Conservation (phyloP, 1,284 basidiomycete species). For the Sparassis latifolia region DNA sequence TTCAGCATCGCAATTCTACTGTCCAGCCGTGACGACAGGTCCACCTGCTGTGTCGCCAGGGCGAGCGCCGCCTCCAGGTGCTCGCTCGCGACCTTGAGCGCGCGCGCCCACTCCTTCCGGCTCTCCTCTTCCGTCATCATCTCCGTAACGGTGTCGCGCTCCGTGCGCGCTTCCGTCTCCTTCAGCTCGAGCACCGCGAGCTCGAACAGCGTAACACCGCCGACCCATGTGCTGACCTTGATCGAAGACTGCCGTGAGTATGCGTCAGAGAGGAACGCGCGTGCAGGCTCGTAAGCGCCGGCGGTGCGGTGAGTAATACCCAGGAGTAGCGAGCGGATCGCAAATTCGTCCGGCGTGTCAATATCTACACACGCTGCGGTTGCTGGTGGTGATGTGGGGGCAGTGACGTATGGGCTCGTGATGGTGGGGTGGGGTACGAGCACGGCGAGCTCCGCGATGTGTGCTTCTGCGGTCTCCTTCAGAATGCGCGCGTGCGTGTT, state of each 20-base stretch:
- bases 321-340: slow-evolving; percentile 58
- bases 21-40: slow-evolving; percentile 62
- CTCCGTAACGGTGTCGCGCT: slow-evolving; percentile 13
- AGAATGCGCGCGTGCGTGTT: slow-evolving; percentile 59
- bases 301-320: slow-evolving; percentile 59
- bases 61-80: slow-evolving; percentile 47
- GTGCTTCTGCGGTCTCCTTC: slow-evolving; percentile 42
- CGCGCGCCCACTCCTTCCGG: slow-evolving; percentile 39
- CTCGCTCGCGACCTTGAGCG: slow-evolving; percentile 39
- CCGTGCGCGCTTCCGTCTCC: slow-evolving; percentile 34
- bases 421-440: slow-evolving; percentile 41
- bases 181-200: slow-evolving; percentile 59
- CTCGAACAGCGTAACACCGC: slow-evolving; percentile 60
- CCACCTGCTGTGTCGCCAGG: slow-evolving; percentile 46
- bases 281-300: slow-evolving; percentile 37
- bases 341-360: slow-evolving; percentile 66
- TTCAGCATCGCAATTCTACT: slow-evolving; percentile 61
- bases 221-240: slow-evolving; percentile 57
- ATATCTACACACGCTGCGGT: slow-evolving; percentile 30
- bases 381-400: slow-evolving; percentile 6
- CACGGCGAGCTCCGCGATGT: slow-evolving; percentile 43
- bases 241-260: slow-evolving; percentile 31
- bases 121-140: slow-evolving; percentile 10
- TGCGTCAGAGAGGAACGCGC: slow-evolving; percentile 47
- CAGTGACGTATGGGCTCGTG: slow-evolving; percentile 26